Evolutionary conservation across 2,329 filamentous ascomycete species (phyloP).

Genomic region (Trichoderma atroviride): DNA sequence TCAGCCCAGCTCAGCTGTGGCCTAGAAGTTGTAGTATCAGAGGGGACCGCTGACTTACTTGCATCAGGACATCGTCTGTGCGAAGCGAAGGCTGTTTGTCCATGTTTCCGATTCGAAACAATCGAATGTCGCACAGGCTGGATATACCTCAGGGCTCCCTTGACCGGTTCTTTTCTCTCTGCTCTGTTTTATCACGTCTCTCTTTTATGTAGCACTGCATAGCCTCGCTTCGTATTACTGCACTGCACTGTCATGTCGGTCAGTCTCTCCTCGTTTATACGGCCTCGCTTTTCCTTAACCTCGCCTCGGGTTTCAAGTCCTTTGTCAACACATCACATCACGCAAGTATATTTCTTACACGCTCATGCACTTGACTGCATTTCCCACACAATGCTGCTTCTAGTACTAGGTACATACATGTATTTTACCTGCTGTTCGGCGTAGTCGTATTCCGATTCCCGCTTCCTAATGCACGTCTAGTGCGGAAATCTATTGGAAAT

Average conservation of each 20-base stretch:
- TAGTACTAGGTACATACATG: no score
- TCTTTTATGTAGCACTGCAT: background rate
- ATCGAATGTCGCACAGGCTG: slow-evolving; percentile 2
- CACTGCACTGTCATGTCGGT: background rate
- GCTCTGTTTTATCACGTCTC: background rate
- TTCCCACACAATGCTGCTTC: background rate
- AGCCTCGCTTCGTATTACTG: background rate
- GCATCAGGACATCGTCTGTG: slow-evolving; percentile 11
- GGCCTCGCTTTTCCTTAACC: background rate
- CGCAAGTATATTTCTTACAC: background rate
- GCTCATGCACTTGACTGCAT: background rate
- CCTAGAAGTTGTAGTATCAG: background rate
- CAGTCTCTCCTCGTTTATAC: background rate
- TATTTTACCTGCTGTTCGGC: background rate
- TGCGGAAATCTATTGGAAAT: slow-evolving; percentile 26
- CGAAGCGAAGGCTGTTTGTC: background rate
- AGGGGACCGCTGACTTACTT: slow-evolving; percentile 1
- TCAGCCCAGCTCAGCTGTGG: no score
- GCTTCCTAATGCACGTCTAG: slow-evolving; percentile 26
- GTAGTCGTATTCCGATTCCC: slow-evolving; percentile 11
- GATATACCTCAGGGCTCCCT: background rate
- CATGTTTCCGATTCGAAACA: slow-evolving; percentile 19
- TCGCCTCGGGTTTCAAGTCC: background rate
- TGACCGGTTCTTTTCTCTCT: background rate
- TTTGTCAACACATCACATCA: background rate